Percentiles rank a stretch among this genome's conserved stretches.
phyloP scores from a whole-genome alignment of 495 filamentous ascomycete genomes.

The Penicillium canescens region DNA sequence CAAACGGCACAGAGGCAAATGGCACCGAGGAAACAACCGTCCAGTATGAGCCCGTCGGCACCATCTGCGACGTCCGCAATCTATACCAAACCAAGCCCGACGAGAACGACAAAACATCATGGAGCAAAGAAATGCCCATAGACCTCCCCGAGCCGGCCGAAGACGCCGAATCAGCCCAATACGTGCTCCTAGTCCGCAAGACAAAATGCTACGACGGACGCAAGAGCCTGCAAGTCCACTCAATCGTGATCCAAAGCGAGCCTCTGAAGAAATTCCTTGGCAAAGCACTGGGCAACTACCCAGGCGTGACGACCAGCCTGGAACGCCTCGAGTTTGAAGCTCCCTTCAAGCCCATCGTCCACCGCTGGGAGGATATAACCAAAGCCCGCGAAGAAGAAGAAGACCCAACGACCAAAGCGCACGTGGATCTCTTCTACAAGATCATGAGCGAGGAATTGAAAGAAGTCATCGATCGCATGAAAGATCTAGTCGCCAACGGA shows the following conservation, averaged over 20 bases:
- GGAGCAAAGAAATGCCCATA: constrained; percentile 41
- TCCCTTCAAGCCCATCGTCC: constrained; percentile 65
- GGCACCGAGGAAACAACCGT: background rate
- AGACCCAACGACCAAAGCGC: constrained; percentile 50
- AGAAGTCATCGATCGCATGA: constrained; percentile 53
- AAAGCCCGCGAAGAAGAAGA: constrained; percentile 45
- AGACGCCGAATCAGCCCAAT: constrained; percentile 51
- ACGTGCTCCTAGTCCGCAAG: constrained; percentile 54
- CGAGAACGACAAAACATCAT: constrained; percentile 18
- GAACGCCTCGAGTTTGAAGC: constrained; percentile 58
- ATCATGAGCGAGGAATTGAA: constrained; percentile 60
- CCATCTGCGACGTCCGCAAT: constrained; percentile 29
- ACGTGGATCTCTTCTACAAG: constrained; percentile 57
- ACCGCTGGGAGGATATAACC: constrained; percentile 62
- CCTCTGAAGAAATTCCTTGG: constrained; percentile 58
- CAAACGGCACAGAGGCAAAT: background rate
- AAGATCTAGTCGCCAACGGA: constrained; percentile 56
- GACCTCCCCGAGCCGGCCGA: constrained; percentile 51
- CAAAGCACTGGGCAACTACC: constrained; percentile 60
- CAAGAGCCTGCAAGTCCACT: constrained; percentile 60
- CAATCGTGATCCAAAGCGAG: constrained; percentile 66
- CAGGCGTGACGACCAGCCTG: constrained; percentile 61
- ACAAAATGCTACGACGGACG: constrained; percentile 57
- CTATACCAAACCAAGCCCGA: constrained; percentile 36
- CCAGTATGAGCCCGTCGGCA: constrained; percentile 16